Percentiles rank a stretch among this genome's conserved stretches.
Evolutionary conservation across 2,329 filamentous ascomycete species (phyloP).

Genomic region (Fusarium keratoplasticum): DNA sequence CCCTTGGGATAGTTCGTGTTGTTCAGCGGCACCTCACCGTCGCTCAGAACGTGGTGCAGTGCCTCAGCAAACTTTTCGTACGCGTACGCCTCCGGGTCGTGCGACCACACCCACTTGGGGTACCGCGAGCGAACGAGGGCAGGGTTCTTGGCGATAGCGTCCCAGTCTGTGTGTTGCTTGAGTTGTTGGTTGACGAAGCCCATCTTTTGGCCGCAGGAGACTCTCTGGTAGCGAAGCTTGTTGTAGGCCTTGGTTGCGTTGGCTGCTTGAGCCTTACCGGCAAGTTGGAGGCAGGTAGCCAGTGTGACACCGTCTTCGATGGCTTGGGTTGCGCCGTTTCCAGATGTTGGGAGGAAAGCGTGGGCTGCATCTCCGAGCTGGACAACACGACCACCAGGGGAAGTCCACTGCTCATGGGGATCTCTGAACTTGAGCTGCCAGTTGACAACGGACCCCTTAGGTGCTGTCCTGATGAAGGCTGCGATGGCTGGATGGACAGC

Average conservation of each 20-base stretch:
- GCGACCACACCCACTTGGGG: constrained; percentile 30
- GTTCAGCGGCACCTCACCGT: constrained; percentile 18
- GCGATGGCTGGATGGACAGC: constrained; percentile 24
- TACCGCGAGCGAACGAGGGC: constrained; percentile 23
- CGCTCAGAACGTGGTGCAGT: constrained; percentile 19
- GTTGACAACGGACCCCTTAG: constrained; percentile 30
- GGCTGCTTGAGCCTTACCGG: constrained; percentile 7
- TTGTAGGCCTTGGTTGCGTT: constrained; percentile 23
- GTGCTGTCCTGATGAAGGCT: constrained; percentile 24
- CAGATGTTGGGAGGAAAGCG: constrained; percentile 25
- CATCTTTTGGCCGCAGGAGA: constrained; percentile 25
- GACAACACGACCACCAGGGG: constrained; percentile 22
- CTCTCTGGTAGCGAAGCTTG: constrained; percentile 21
- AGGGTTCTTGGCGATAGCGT: constrained; percentile 28
- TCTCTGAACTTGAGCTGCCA: constrained; percentile 35
- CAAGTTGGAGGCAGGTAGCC: constrained; percentile 23
- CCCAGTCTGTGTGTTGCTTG: constrained; percentile 32
- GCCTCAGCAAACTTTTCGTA: constrained; percentile 35
- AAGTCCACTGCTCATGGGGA: constrained; percentile 33
- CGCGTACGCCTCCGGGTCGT: constrained; percentile 28
- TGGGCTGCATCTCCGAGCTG: constrained; percentile 30
- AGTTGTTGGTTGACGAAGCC: constrained; percentile 29
- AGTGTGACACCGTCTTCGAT: constrained; percentile 32
- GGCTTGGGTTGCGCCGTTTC: constrained; percentile 26
- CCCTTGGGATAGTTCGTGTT: constrained; percentile 30